Evolutionary conservation across 2,329 filamentous ascomycete genomes (phyloP).

Genomic region (Paraconiothyrium brasiliense): DNA sequence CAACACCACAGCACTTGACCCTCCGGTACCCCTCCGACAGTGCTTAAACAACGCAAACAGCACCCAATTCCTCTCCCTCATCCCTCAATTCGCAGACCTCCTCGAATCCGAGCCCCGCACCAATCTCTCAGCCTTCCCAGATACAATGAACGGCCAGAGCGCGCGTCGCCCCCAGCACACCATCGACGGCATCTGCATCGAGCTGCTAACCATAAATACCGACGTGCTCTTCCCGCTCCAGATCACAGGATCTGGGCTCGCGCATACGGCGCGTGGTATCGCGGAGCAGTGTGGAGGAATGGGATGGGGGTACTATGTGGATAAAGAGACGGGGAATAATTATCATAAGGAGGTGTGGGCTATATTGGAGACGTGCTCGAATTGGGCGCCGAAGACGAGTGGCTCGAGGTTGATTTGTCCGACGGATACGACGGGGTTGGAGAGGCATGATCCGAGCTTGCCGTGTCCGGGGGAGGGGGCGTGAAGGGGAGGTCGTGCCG

Average conservation of each 20-base stretch:
- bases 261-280: slow-evolving; percentile 4
- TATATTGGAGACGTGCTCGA: background rate
- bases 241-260: background rate
- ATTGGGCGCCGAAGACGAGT: background rate
- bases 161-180: background rate
- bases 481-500: background rate
- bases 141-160: background rate
- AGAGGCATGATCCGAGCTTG: slow-evolving; percentile 4
- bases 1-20: background rate
- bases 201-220: background rate
- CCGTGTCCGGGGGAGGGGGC: slow-evolving; percentile 6
- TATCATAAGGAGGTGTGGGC: background rate
- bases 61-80: background rate
- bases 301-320: slow-evolving; percentile 4
- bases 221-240: background rate
- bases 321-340: background rate
- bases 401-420: slow-evolving; percentile 5
- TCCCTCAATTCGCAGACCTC: background rate
- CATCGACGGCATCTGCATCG: background rate
- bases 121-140: background rate
- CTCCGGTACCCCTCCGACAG: background rate
- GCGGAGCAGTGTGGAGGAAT: background rate
- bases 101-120: background rate
- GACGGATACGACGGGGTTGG: background rate
- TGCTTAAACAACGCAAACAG: background rate